These are phyloP conservation scores for Quercus rubra DNA, from an alignment of 306 rosid genomes.

Conservation along the genomic window DNA sequence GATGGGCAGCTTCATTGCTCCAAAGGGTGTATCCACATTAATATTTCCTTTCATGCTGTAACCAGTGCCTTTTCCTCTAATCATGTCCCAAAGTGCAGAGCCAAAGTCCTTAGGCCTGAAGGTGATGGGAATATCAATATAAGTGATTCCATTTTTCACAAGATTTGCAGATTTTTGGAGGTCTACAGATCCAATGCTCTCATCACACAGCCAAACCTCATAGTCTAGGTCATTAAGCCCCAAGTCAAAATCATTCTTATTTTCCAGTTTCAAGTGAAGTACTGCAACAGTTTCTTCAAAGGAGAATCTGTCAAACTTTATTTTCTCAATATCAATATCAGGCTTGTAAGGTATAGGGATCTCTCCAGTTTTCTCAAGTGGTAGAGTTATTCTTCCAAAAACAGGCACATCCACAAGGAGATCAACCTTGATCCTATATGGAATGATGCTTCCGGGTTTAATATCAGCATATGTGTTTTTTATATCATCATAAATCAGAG, in stretches of 20 bases:
- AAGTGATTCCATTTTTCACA: constrained; percentile 51
- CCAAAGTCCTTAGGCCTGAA: constrained; percentile 95
- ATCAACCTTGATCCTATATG: constrained; percentile 75
- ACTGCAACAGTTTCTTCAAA: constrained; percentile 82
- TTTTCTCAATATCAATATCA: constrained; percentile 83
- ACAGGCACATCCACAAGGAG: constrained; percentile 87
- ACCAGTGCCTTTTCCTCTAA: constrained; percentile 90
- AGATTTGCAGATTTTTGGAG: constrained; percentile 65
- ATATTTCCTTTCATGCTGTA: constrained; percentile 76
- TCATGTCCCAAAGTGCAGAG: constrained; percentile 96
- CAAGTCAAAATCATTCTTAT: constrained; percentile 89
- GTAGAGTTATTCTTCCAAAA: constrained; percentile 77
- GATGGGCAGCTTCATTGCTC: constrained; percentile 87
- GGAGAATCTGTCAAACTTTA: constrained; percentile 66
- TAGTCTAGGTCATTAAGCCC: constrained; percentile 71
- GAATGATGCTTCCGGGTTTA: constrained; percentile 80
- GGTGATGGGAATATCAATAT: constrained; percentile 71
- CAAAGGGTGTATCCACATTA: constrained; percentile 88
- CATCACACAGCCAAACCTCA: constrained; percentile 82
- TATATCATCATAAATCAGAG: constrained; percentile 76
- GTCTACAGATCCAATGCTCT: constrained; percentile 69
- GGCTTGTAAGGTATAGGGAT: constrained; percentile 96
- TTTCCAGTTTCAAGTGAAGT: constrained; percentile 87
- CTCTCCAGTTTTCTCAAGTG: constrained; percentile 91
- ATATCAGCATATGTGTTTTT: constrained; percentile 67